These are phyloP conservation scores for Cyclaneusma minus DNA, from an alignment of 2,329 filamentous ascomycete species.

Conservation along the genomic window DNA sequence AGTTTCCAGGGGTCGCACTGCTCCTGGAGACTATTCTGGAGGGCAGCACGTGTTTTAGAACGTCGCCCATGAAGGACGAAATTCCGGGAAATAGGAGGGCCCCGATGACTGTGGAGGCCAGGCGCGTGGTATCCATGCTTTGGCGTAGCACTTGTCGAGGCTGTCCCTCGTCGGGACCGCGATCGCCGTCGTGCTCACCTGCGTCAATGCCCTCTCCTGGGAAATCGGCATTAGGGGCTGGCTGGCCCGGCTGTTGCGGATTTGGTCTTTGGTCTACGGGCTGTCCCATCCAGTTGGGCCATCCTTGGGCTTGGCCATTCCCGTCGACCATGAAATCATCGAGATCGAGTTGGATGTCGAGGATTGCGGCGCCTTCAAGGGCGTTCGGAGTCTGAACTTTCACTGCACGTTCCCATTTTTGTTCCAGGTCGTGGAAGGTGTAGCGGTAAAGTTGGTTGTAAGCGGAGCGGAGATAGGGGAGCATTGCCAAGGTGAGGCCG, in stretches of 20 bases:
- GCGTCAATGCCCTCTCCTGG: slow-evolving; percentile 2
- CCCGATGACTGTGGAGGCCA: slow-evolving; percentile 46
- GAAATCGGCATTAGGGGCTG: no score
- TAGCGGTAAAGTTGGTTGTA: slow-evolving; percentile 45
- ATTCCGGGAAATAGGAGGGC: slow-evolving; percentile 71
- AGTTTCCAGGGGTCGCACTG: slow-evolving; percentile 17
- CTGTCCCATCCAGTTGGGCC: no score
- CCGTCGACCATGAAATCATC: no score
- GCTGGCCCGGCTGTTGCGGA: slow-evolving; percentile 1
- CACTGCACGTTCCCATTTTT: slow-evolving; percentile 17
- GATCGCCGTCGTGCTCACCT: slow-evolving; percentile 1
- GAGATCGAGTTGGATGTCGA: no score
- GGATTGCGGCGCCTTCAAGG: slow-evolving; percentile 1
- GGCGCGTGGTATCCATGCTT: slow-evolving; percentile 30
- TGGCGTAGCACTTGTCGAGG: slow-evolving; percentile 8
- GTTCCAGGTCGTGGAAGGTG: slow-evolving; percentile 13
- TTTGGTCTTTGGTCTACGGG: no score
- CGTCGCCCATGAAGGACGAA: slow-evolving; percentile 61
- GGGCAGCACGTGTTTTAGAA: slow-evolving; percentile 55
- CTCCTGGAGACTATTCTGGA: slow-evolving; percentile 41
- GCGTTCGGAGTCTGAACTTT: no score
- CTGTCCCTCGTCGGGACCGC: slow-evolving; percentile 4
- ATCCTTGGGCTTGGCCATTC: no score
- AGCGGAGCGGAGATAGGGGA: slow-evolving; percentile 48
- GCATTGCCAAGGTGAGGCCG: slow-evolving; percentile 45